phyloP scores from a whole-genome alignment of 2,329 filamentous ascomycete species.

The Hypoxylon sp. region DNA sequence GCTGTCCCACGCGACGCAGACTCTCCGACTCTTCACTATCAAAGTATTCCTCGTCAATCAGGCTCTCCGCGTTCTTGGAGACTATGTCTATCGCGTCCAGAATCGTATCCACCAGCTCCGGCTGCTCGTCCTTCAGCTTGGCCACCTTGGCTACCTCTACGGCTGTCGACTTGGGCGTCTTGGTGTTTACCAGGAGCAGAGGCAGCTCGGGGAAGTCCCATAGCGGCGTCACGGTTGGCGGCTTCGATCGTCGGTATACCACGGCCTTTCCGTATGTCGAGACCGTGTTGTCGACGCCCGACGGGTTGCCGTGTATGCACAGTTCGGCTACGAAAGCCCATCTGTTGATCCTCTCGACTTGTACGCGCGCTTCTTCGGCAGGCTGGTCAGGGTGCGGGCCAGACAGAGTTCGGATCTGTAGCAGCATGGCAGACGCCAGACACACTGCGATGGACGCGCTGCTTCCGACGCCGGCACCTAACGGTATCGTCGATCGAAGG shows the following conservation, averaged over 20 bases:
- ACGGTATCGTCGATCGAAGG: conserved; percentile 90
- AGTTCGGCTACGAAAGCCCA: conserved; percentile 98
- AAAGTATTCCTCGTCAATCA: conserved; percentile 70
- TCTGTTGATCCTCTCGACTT: conserved; percentile 93
- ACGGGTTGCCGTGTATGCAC: conserved; percentile 97
- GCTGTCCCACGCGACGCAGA: conserved; percentile 79
- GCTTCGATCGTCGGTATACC: conserved; percentile 81
- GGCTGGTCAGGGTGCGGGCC: conserved; percentile 94
- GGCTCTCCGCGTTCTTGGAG: conserved; percentile 60
- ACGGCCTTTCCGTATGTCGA: conserved; percentile 93
- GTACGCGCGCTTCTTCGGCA: conserved; percentile 82
- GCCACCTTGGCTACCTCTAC: conserved; percentile 87
- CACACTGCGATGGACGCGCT: conserved; percentile 96
- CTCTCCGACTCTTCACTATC: conserved; percentile 69
- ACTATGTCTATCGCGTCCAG: conserved; percentile 85
- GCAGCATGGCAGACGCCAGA: conserved; percentile 79
- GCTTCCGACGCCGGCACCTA: conserved; percentile 88
- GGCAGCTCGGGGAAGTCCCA: conserved; percentile 93
- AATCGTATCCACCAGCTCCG: conserved; percentile 79
- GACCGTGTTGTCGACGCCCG: conserved; percentile 96
- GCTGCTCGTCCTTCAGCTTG: conserved; percentile 73
- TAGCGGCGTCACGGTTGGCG: conserved; percentile 77
- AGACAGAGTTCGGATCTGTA: conserved; percentile 87
- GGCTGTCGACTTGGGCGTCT: conserved; percentile 84
- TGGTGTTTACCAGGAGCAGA: conserved; percentile 87